Conservation (phyloP, 2,329 filamentous ascomycete genomes). For the Tolypocladium pustulatum region DNA sequence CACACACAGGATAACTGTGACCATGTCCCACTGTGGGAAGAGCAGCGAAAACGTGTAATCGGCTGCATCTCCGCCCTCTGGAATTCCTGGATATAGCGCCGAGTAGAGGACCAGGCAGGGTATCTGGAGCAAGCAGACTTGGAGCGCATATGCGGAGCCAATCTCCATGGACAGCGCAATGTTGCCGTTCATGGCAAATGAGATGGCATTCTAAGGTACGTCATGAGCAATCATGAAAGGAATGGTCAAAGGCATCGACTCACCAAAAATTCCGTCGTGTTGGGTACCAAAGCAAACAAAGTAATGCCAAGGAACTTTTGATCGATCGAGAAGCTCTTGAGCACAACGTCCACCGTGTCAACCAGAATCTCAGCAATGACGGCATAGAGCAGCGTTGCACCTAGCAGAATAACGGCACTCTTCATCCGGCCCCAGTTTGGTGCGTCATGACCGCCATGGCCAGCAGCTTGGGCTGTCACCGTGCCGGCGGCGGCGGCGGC, state of each 20-base stretch:
- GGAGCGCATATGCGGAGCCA: constrained; percentile 89
- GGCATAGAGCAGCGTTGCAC: constrained; percentile 87
- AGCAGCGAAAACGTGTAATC: constrained; percentile 73
- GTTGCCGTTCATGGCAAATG: constrained; percentile 99
- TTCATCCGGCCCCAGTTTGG: constrained; percentile 94
- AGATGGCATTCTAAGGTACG: constrained; percentile 72
- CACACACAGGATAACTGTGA: constrained; percentile 90
- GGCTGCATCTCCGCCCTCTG: constrained; percentile 26
- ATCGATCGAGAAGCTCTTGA: constrained; percentile 82
- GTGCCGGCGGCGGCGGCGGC: constrained; percentile 16
- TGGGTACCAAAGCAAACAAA: constrained; percentile 90
- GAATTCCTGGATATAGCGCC: constrained; percentile 51
- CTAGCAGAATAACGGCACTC: constrained; percentile 79
- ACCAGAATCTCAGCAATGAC: constrained; percentile 95
- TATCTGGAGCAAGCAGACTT: constrained; percentile 91
- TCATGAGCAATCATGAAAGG: constrained; percentile 1
- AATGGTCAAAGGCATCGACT: constrained; percentile 18
- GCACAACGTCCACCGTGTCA: constrained; percentile 91
- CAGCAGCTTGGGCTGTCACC: constrained; percentile 20
- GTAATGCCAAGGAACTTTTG: constrained; percentile 98
- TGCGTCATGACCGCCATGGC: constrained; percentile 80
- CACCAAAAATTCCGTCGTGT: constrained; percentile 95
- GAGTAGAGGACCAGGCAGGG: constrained; percentile 89
- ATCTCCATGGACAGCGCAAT: constrained; percentile 99
- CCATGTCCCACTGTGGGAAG: constrained; percentile 99